Base-by-base conservation (phyloP, 2,329 filamentous ascomycete species). In the Herpotrichia juniperi region DNA sequence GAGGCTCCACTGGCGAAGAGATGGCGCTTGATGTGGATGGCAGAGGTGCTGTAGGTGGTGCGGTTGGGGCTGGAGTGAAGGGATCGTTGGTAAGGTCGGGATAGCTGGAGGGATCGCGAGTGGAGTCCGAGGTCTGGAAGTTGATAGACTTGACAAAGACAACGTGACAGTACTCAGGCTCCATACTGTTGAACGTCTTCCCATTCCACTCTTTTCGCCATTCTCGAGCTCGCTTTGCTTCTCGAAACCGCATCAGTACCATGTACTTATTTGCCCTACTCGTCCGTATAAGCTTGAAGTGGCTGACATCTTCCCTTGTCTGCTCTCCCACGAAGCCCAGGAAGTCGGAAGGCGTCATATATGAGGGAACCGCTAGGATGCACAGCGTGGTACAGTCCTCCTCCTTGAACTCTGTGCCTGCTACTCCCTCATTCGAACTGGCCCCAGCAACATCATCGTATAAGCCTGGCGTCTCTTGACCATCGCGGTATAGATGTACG, bases 151-250 rank as follows among this genome's bases (percentile, higher is more conserved):
- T 94, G 73, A 99, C 89, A 71, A 96, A 96, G 4, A 96, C 91
- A 39, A 96, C 91, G 76, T 96, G 93, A 71, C 93, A 97, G 43
- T 92, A 91, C 76, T 97, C 92, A 32, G 93, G 90, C 89, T 96
- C 91, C 81, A 96, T 91, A 53, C 86, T 88, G 67, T 96, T 96
- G 70, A 97, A 97, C 0, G 93, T 84, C 71, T 90, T 94, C 16
- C 94, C 94, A 73, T 97, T 94, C 82, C 93, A 97, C 62, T 91
- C 88, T 55, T 82, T 85, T 66, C 90, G 87, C 88, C 93, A 99
- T 46, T 86, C 83, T 63, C 82, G 86, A 12, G 94, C 94, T 56
- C 85, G 85, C 64, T 83, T 84, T 25, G 84, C 83, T 58, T 89
- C 87, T 42, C 91, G 84, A 70, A 97, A 97, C 76, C 96, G 97